Evolutionary conservation across 1,284 basidiomycete species (phyloP), one percentile per base, ranked within the genome.

Genomic region (Sanguinoderma infundibulare): DNA sequence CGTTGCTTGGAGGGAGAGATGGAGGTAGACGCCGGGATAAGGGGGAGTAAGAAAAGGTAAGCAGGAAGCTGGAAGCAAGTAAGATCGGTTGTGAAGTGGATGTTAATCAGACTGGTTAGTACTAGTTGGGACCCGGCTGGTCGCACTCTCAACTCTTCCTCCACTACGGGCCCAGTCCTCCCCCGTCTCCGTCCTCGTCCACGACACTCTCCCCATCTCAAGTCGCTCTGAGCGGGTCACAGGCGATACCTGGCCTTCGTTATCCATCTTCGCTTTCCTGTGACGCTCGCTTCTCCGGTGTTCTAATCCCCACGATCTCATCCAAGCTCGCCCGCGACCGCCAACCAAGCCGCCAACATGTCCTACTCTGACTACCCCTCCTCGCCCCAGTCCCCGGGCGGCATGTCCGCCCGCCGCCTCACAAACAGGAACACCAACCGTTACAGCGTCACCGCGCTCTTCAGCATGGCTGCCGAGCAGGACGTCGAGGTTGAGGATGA

Each of bases 401-500:
- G 83, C 70, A 82, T 89, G 73, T 88, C 87, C 65, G 78, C 85
- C 65, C 86, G 90, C 69, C 85, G 91, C 38, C 82, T 91, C 71
- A 92, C 92, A 36, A 94, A 94, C 81, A 83, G 96, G 75, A 98
- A 96, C 77, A 96, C 94, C 63, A 98, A 98, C 79, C 90, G 96
- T 60, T 98, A 98, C 80, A 94, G 91, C 73, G 96, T 98, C 62
- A 98, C 95, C 58, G 95, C 95, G 24, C 85, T 98, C 70, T 98
- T 98, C 77, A 95, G 92, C 71, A 95, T 99, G 89, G 96, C 96
- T 12, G 97, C 96, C 30, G 96, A 99, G 78, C 95, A 98, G 83
- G 97, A 99, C 74, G 92, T 98, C 30, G 98, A 99, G 75, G 94
- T 98, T 46, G 96, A 98, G 77, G 97, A 99, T 77, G 97, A 99